Evolutionary conservation across 192 early-diverging fungal species (phyloP).

Genomic region (Backusella circina): DNA sequence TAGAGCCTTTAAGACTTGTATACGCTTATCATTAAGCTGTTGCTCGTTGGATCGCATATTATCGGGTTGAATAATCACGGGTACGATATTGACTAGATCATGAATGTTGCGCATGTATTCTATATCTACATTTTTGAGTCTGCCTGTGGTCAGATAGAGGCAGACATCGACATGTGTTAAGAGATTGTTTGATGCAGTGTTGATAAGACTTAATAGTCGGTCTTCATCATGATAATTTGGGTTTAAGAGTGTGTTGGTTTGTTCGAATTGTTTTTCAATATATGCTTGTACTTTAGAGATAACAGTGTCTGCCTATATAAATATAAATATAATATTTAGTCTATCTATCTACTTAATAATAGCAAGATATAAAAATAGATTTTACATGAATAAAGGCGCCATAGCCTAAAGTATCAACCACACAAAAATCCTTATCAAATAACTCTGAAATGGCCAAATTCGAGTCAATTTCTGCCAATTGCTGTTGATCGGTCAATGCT

Average conservation of each 20-base stretch:
- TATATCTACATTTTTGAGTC: conserved; percentile 67
- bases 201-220: background rate
- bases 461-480: background rate
- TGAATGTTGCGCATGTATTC: conserved; percentile 62
- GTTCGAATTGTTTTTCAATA: conserved; percentile 30
- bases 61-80: conserved; percentile 67
- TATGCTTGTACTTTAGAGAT: conserved; percentile 22
- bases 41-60: conserved; percentile 13
- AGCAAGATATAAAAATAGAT: background rate
- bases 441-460: background rate
- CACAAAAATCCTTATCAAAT: conserved; percentile 20
- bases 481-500: conserved; percentile 10
- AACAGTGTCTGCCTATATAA: conserved; percentile 19
- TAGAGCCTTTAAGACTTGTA: conserved; percentile 47
- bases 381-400: conserved; percentile 31
- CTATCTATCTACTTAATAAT: no score
- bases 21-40: conserved; percentile 53
- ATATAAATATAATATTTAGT: background rate
- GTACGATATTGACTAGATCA: conserved; percentile 58
- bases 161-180: conserved; percentile 42
- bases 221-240: conserved; percentile 12
- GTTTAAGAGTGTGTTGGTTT: conserved; percentile 20
- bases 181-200: conserved; percentile 12
- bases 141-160: conserved; percentile 50
- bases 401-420: conserved; percentile 35